Percentiles rank a stretch among this genome's conserved stretches.
These are phyloP conservation scores for Amauroascus niger DNA, from an alignment of 2,329 filamentous ascomycete genomes.

Conservation along the genomic window DNA sequence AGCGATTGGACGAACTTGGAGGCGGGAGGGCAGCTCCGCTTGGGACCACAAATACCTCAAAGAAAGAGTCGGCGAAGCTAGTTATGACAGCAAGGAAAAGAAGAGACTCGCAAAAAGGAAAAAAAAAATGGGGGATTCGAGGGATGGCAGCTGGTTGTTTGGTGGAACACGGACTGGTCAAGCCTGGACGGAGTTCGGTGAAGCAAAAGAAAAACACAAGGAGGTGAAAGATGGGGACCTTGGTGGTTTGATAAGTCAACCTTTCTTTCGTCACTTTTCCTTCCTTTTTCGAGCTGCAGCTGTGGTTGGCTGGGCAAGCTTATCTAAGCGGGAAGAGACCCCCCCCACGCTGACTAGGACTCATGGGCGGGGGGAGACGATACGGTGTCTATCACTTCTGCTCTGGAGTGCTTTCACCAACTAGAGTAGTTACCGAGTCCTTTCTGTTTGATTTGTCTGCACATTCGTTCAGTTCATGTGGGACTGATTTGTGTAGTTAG, in stretches of 20 bases:
- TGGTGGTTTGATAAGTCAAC: constrained; percentile 1
- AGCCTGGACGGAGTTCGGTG: background rate
- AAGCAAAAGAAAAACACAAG: background rate
- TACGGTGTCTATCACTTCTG: too few species aligned
- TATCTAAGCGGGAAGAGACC: background rate
- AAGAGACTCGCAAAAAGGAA: background rate
- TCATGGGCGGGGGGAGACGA: too few species aligned
- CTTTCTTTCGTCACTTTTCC: background rate
- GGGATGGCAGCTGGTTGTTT: background rate
- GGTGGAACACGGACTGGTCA: background rate
- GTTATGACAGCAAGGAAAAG: background rate
- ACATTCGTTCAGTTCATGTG: too few species aligned
- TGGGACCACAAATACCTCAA: background rate
- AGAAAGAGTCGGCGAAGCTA: background rate
- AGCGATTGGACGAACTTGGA: background rate
- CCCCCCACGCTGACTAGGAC: background rate
- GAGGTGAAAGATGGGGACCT: constrained; percentile 3
- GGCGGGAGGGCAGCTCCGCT: background rate
- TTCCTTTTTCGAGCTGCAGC: background rate
- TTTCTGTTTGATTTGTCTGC: too few species aligned
- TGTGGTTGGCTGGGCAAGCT: too few species aligned
- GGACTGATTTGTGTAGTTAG: too few species aligned
- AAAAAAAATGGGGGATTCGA: too few species aligned
- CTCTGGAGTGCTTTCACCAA: too few species aligned
- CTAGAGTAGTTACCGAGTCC: too few species aligned